Conservation (phyloP, 192 early-diverging fungal genomes). For the Dimargaris verticillata region DNA sequence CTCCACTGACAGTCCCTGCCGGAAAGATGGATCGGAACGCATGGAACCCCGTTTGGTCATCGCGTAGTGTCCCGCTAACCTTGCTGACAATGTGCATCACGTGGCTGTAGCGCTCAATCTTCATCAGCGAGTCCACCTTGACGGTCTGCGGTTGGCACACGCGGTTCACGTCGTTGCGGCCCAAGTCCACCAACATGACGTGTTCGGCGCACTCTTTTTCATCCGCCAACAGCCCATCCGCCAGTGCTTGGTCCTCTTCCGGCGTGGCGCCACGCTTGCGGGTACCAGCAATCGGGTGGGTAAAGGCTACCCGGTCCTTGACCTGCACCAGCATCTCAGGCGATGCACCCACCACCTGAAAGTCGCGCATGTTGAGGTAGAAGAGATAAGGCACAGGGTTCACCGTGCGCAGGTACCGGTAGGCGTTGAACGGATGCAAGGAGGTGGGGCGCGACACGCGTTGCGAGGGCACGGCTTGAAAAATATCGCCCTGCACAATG, state of each 20-base stretch:
- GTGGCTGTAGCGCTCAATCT: slow-evolving; percentile 89
- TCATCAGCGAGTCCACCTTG: slow-evolving; percentile 91
- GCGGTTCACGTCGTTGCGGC: slow-evolving; percentile 95
- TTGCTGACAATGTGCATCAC: slow-evolving; percentile 99
- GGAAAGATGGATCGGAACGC: slow-evolving; percentile 97
- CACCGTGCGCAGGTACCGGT: slow-evolving; percentile 80
- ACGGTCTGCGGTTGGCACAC: slow-evolving; percentile 86
- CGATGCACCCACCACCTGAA: slow-evolving; percentile 91
- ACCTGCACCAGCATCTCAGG: slow-evolving; percentile 97
- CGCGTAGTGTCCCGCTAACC: slow-evolving; percentile 74
- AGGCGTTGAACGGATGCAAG: slow-evolving; percentile 96
- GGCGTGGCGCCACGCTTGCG: slow-evolving; percentile 70
- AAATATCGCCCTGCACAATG: slow-evolving; percentile 90
- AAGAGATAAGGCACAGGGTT: slow-evolving; percentile 99
- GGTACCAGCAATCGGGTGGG: slow-evolving; percentile 97
- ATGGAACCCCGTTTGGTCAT: slow-evolving; percentile 82
- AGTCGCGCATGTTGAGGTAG: slow-evolving; percentile 85
- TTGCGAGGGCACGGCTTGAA: slow-evolving; percentile 95
- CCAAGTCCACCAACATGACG: slow-evolving; percentile 98
- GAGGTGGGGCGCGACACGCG: slow-evolving; percentile 69
- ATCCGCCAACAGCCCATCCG: slow-evolving; percentile 74
- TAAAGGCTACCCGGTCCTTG: slow-evolving; percentile 58
- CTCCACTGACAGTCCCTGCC: slow-evolving; percentile 94
- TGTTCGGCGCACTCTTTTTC: slow-evolving; percentile 96
- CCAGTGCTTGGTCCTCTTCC: slow-evolving; percentile 82